These are phyloP conservation scores for Clonostachys sp. DNA, from an alignment of 2,329 filamentous ascomycete species.

Conservation along the genomic window DNA sequence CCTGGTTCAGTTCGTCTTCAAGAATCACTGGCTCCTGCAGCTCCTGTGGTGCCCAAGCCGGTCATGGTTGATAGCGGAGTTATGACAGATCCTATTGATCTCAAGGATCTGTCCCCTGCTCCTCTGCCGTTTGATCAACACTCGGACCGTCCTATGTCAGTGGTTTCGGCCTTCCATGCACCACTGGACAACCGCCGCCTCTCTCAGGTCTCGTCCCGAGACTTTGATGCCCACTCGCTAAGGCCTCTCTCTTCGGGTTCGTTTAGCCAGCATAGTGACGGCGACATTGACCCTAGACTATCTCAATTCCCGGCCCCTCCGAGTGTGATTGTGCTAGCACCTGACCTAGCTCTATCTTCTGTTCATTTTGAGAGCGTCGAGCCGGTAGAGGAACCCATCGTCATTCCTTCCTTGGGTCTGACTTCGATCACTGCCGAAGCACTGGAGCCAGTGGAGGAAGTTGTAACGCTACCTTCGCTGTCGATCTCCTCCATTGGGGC, in stretches of 20 bases:
- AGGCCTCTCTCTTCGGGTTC: conserved; percentile 38
- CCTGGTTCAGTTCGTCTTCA: conserved; percentile 40
- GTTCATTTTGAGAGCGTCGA: conserved; percentile 39
- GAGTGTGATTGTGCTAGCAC: conserved; percentile 25
- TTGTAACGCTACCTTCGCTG: conserved; percentile 14
- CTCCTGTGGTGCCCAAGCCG: conserved; percentile 44
- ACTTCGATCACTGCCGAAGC: conserved; percentile 28
- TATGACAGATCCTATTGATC: conserved; percentile 55
- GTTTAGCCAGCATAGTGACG: conserved; percentile 50
- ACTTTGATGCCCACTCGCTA: conserved; percentile 1
- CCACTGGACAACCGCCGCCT: no score
- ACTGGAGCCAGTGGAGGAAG: conserved; percentile 16
- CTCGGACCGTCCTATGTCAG: conserved; percentile 29
- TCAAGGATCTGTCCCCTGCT: conserved; percentile 9
- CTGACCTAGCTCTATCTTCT: conserved; percentile 34
- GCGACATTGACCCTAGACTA: conserved; percentile 45
- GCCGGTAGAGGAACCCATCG: conserved; percentile 7
- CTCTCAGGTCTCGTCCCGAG: no score
- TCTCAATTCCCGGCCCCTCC: conserved; percentile 52
- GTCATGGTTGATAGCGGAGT: conserved; percentile 56
- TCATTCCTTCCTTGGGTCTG: conserved; percentile 20
- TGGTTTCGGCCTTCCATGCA: conserved; percentile 21
- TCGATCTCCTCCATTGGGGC: conserved; percentile 15
- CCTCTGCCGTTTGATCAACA: conserved; percentile 2
- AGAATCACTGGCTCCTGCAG: conserved; percentile 38